Conservation (phyloP, 1,284 basidiomycete species). For the Hymenochaete sp. region DNA sequence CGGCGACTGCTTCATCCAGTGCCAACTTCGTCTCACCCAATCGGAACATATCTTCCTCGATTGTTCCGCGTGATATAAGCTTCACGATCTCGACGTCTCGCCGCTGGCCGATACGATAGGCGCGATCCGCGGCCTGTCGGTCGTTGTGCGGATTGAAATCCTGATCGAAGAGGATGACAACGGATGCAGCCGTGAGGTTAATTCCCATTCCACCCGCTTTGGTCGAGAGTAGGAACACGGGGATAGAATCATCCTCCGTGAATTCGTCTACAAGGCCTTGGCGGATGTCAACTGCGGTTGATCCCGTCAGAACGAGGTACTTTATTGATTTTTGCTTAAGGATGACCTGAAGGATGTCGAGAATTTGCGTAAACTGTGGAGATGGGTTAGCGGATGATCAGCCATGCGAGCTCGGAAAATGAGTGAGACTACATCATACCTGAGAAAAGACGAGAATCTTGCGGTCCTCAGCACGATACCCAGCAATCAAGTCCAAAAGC, state of each 20-base stretch:
- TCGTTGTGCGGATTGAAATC: conserved; percentile 95
- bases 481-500: conserved; percentile 64
- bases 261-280: conserved; percentile 95
- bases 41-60: conserved; percentile 93
- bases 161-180: conserved; percentile 95
- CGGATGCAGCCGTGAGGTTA: conserved; percentile 86
- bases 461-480: conserved; percentile 64
- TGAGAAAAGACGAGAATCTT: conserved; percentile 93
- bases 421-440: conserved; percentile 33
- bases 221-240: conserved; percentile 90
- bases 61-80: conserved; percentile 86
- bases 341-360: conserved; percentile 88
- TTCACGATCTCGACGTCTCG: conserved; percentile 88
- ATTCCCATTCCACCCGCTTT: conserved; percentile 93
- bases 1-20: conserved; percentile 87
- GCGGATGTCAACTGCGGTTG: conserved; percentile 88
- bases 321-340: conserved; percentile 70
- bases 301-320: conserved; percentile 87
- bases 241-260: conserved; percentile 86
- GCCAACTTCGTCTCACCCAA: conserved; percentile 86
- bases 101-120: conserved; percentile 96
- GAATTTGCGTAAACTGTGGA: conserved; percentile 84
- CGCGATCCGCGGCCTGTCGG: conserved; percentile 93
- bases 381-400: conserved; percentile 4
- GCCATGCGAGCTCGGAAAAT: background rate